A percentile compares a stretch with the other conserved stretches of the same genome.
These are phyloP conservation scores for Botrytis deweyae DNA, from an alignment of 2,329 filamentous ascomycete species.

Conservation along the genomic window DNA sequence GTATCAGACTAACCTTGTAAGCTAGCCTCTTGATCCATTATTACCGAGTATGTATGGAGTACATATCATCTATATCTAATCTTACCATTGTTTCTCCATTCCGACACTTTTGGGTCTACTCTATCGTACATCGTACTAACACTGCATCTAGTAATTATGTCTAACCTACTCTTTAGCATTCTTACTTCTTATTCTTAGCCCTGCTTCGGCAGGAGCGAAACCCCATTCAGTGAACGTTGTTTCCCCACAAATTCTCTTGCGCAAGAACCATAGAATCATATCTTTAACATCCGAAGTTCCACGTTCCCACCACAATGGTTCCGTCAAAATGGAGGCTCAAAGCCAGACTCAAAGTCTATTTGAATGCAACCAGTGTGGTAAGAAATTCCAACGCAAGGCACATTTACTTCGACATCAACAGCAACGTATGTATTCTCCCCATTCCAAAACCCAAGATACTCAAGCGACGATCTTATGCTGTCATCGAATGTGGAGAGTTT, in stretches of 20 bases:
- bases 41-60: background rate
- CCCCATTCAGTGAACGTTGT: background rate
- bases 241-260: conserved; percentile 20
- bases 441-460: background rate
- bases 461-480: background rate
- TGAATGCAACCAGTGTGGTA: conserved; percentile 39
- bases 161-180: conserved; percentile 1
- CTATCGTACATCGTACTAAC: background rate
- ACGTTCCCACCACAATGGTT: conserved; percentile 31
- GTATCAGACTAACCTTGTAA: background rate
- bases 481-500: background rate
- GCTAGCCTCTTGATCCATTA: background rate
- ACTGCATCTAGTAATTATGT: background rate
- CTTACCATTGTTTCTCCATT: background rate
- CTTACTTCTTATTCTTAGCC: conserved; percentile 6
- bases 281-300: conserved; percentile 19
- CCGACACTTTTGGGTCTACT: background rate
- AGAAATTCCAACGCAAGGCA: conserved; percentile 40
- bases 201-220: conserved; percentile 13
- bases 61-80: background rate
- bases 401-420: conserved; percentile 39
- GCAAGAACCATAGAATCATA: background rate
- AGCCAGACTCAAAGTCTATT: conserved; percentile 39
- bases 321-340: conserved; percentile 38
- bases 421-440: conserved; percentile 34